These are phyloP conservation scores for Linnemannia elongata DNA, from an alignment of 192 early-diverging fungal species.

Conservation along the genomic window DNA sequence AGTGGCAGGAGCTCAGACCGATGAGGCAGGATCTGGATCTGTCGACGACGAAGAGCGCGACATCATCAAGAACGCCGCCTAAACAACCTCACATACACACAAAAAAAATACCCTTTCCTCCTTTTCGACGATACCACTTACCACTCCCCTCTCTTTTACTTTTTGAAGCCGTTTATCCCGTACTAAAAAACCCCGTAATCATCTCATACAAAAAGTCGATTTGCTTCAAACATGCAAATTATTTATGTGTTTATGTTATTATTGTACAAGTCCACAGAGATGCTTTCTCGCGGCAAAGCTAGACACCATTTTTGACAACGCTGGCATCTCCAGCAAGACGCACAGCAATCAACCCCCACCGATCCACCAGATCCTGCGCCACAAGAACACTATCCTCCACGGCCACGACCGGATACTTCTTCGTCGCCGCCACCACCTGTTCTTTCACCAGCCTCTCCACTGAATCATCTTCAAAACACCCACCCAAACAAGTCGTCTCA, in stretches of 20 bases:
- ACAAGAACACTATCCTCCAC: slow-evolving; percentile 29
- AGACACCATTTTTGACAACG: background rate
- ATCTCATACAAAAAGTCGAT: no score
- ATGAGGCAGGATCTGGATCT: background rate
- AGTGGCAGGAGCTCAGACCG: background rate
- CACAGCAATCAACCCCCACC: slow-evolving; percentile 23
- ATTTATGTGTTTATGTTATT: no score
- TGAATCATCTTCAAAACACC: background rate
- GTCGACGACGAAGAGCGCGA: slow-evolving; percentile 4
- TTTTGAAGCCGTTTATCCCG: no score
- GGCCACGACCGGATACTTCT: slow-evolving; percentile 21
- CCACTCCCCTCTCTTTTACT: background rate
- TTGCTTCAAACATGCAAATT: no score
- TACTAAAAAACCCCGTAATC: no score
- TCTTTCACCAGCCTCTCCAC: background rate
- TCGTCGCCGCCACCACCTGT: background rate
- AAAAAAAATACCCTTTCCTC: background rate
- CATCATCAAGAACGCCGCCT: slow-evolving; percentile 1
- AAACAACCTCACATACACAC: background rate
- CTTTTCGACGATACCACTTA: background rate
- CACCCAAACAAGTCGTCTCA: slow-evolving; percentile 20
- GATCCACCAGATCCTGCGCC: slow-evolving; percentile 40
- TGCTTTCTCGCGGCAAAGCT: background rate
- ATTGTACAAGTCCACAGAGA: no score
- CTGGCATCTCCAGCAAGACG: slow-evolving; percentile 16